Percentiles rank a stretch among this genome's conserved stretches.
phyloP scores from a whole-genome alignment of 2,329 filamentous ascomycete genomes.

The Stagonosporopsis rhizophila region DNA sequence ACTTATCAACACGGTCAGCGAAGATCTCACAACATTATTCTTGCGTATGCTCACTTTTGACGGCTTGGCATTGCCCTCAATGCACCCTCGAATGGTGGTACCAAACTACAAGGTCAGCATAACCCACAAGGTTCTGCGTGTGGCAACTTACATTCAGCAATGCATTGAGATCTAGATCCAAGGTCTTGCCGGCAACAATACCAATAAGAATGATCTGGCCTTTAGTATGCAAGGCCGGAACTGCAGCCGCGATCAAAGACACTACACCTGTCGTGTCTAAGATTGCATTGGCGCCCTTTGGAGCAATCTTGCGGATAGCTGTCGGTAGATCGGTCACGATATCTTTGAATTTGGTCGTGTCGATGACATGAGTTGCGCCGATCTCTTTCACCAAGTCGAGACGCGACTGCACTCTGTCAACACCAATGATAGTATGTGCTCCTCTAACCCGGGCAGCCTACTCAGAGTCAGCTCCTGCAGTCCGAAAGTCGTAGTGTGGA shows the following conservation, averaged over 20 bases:
- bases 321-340: slow-evolving; percentile 37
- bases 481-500: no score
- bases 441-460: slow-evolving; percentile 55
- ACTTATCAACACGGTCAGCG: slow-evolving; percentile 30
- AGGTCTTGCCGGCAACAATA: slow-evolving; percentile 53
- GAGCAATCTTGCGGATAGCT: slow-evolving; percentile 46
- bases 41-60: slow-evolving; percentile 22
- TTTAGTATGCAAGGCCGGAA: slow-evolving; percentile 53
- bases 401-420: slow-evolving; percentile 45
- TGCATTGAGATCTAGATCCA: slow-evolving; percentile 53
- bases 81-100: slow-evolving; percentile 58
- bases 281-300: slow-evolving; percentile 53
- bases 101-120: slow-evolving; percentile 40
- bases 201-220: slow-evolving; percentile 62
- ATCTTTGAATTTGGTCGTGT: slow-evolving; percentile 37
- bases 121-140: not conserved
- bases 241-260: slow-evolving; percentile 52
- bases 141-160: slow-evolving; percentile 51
- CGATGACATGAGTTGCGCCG: slow-evolving; percentile 50
- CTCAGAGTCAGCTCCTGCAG: not conserved
- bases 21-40: not conserved
- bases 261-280: slow-evolving; percentile 61
- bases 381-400: slow-evolving; percentile 48
- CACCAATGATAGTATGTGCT: slow-evolving; percentile 47
- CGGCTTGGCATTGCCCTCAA: slow-evolving; percentile 56